Percentiles rank a stretch among this genome's conserved stretches.
phyloP scores from a whole-genome alignment of 805 yeast genomes.

The Saccharomycopsis schoenii region DNA sequence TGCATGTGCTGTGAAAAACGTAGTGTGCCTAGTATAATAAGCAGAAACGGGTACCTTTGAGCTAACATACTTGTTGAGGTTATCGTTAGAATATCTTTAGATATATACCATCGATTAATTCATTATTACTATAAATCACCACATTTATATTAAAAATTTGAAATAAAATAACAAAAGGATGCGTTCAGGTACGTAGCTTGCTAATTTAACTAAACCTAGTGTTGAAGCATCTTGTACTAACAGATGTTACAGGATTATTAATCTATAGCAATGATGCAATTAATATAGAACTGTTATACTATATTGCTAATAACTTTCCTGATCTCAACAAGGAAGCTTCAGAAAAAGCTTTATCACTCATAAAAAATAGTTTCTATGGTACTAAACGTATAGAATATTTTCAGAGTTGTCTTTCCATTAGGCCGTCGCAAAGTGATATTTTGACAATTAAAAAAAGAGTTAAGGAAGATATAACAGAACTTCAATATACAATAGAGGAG shows the following conservation, averaged over 20 bases:
- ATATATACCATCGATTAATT: no score
- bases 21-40: no score
- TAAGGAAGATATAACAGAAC: not conserved
- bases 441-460: not conserved
- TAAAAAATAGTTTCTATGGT: conserved; percentile 2
- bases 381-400: not conserved
- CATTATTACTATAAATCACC: not conserved
- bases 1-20: no score
- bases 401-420: not conserved
- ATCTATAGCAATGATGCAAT: not conserved
- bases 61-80: no score
- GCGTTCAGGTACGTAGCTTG: not conserved
- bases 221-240: not conserved
- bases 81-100: no score
- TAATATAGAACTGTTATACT: not conserved
- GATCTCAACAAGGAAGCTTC: not conserved
- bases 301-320: not conserved
- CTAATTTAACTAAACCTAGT: not conserved
- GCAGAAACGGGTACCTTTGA: no score
- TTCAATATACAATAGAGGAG: not conserved
- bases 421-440: not conserved
- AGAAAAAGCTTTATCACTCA: not conserved
- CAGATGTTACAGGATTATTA: not conserved
- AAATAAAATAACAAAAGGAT: not conserved
- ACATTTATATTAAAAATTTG: no score